Conservation (phyloP, 208 protist species). For the Angomonas deanei region DNA sequence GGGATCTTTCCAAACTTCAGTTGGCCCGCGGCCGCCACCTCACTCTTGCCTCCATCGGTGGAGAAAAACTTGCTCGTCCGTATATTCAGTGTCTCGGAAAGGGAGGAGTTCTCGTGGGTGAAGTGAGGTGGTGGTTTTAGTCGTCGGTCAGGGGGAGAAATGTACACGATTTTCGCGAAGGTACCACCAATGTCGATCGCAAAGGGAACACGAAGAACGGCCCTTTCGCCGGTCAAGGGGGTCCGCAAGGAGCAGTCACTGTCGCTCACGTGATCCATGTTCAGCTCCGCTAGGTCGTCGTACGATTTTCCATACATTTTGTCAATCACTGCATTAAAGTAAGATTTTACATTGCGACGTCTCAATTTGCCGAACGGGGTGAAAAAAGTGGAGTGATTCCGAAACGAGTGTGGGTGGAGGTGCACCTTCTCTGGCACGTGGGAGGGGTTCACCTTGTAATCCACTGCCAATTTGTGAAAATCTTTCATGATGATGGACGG, state of each 20-base stretch:
- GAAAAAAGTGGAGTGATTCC: conserved; percentile 68
- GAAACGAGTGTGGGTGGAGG: conserved; percentile 85
- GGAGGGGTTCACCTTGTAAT: conserved; percentile 54
- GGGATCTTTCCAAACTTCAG: conserved; percentile 82
- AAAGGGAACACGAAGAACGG: conserved; percentile 56
- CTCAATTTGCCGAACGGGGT: conserved; percentile 65
- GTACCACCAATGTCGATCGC: conserved; percentile 89
- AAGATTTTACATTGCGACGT: conserved; percentile 46
- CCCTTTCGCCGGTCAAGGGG: not conserved
- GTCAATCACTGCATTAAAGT: conserved; percentile 70
- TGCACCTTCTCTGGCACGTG: conserved; percentile 65
- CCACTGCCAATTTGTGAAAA: conserved; percentile 40
- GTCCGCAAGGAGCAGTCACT: conserved; percentile 6
- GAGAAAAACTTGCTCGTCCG: conserved; percentile 64
- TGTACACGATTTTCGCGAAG: conserved; percentile 85
- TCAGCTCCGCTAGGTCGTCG: conserved; percentile 1
- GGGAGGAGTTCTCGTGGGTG: conserved; percentile 66
- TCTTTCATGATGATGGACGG: conserved; percentile 54
- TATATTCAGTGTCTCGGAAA: conserved; percentile 55
- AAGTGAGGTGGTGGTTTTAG: not conserved
- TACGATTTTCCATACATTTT: conserved; percentile 34
- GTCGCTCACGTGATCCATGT: conserved; percentile 21
- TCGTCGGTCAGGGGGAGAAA: conserved; percentile 50
- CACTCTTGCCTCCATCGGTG: conserved; percentile 28
- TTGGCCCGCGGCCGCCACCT: conserved; percentile 52